A percentile compares a stretch with the other conserved stretches of the same genome.
Conservation (phyloP, 148 eudicot genomes). For the Rhododendron henanense region DNA sequence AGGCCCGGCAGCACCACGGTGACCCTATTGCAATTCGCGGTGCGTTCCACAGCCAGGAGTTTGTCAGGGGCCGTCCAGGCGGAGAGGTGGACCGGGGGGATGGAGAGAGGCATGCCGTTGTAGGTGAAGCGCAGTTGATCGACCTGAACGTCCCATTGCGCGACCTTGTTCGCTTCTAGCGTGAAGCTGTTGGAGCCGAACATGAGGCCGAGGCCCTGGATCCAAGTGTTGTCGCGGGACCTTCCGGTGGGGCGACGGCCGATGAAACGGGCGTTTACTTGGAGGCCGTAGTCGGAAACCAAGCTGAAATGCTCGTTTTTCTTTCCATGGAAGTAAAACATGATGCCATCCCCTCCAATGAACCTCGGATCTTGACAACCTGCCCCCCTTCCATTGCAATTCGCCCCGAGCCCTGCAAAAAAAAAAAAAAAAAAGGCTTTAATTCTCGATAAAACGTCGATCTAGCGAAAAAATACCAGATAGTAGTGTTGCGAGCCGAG, state of each 20-base stretch:
- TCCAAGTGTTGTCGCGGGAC: slow-evolving; percentile 37
- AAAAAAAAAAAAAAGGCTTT: no score
- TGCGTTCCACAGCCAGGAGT: slow-evolving; percentile 13
- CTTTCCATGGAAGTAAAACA: slow-evolving; percentile 39
- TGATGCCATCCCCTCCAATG: slow-evolving; percentile 36
- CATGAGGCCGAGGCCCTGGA: slow-evolving; percentile 31
- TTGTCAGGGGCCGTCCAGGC: slow-evolving; percentile 23
- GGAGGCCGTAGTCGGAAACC: slow-evolving; percentile 30
- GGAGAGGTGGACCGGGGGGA: slow-evolving; percentile 21
- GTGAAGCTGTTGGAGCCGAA: slow-evolving; percentile 26
- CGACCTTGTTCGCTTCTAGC: slow-evolving; percentile 19
- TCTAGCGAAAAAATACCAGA: neutral
- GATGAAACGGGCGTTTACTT: slow-evolving; percentile 35
- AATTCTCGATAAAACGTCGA: no score
- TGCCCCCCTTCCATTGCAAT: slow-evolving; percentile 23
- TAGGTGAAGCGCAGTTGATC: slow-evolving; percentile 25
- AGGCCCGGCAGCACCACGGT: slow-evolving; percentile 7
- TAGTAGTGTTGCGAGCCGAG: no score
- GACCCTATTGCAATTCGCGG: slow-evolving; percentile 1
- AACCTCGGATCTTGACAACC: slow-evolving; percentile 36
- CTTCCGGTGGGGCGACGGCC: slow-evolving; percentile 24
- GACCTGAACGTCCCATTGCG: slow-evolving; percentile 22
- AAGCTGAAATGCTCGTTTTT: slow-evolving; percentile 26
- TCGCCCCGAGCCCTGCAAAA: slow-evolving; percentile 14
- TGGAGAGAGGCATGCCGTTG: neutral